A percentile compares a stretch with the other conserved stretches of the same genome.
Evolutionary conservation across 2,329 filamentous ascomycete species (phyloP).

Genomic region (Trichoderma asperellum): DNA sequence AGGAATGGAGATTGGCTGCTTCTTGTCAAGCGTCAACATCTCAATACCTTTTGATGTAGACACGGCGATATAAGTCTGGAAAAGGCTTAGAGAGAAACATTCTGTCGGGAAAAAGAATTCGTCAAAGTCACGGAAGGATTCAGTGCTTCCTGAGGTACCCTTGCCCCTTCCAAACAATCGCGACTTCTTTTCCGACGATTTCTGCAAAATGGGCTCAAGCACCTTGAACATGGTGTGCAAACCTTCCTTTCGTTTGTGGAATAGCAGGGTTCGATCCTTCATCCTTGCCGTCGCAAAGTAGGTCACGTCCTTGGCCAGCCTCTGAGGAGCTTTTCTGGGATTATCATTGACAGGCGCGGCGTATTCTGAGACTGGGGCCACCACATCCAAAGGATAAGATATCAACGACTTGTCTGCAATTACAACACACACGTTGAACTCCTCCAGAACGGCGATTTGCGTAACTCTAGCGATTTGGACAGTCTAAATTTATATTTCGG

Average conservation of each 20-base stretch:
- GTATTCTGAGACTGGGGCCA: conserved; percentile 67
- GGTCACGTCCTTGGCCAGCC: conserved; percentile 88
- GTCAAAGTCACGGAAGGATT: conserved; percentile 97
- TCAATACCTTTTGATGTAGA: conserved; percentile 92
- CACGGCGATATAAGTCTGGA: conserved; percentile 91
- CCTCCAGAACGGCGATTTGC: conserved; percentile 91
- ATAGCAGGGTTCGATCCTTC: conserved; percentile 93
- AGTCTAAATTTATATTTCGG: conserved; percentile 54
- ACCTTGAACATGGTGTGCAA: conserved; percentile 96
- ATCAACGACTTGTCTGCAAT: conserved; percentile 91
- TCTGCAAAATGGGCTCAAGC: conserved; percentile 92
- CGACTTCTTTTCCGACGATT: conserved; percentile 81
- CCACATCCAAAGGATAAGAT: conserved; percentile 88
- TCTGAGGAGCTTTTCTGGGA: conserved; percentile 83
- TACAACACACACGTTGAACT: conserved; percentile 89
- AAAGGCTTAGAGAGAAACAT: conserved; percentile 93
- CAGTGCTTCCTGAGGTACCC: conserved; percentile 71
- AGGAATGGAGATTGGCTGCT: conserved; percentile 91
- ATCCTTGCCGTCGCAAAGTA: conserved; percentile 96
- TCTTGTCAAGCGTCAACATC: conserved; percentile 95
- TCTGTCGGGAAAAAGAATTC: conserved; percentile 98
- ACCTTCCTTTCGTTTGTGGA: conserved; percentile 96
- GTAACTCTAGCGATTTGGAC: conserved; percentile 79
- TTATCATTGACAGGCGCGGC: conserved; percentile 70
- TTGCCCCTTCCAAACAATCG: conserved; percentile 66